phyloP scores from a whole-genome alignment of 192 early-diverging fungal genomes.

The Gryganskiella cystojenkinii region DNA sequence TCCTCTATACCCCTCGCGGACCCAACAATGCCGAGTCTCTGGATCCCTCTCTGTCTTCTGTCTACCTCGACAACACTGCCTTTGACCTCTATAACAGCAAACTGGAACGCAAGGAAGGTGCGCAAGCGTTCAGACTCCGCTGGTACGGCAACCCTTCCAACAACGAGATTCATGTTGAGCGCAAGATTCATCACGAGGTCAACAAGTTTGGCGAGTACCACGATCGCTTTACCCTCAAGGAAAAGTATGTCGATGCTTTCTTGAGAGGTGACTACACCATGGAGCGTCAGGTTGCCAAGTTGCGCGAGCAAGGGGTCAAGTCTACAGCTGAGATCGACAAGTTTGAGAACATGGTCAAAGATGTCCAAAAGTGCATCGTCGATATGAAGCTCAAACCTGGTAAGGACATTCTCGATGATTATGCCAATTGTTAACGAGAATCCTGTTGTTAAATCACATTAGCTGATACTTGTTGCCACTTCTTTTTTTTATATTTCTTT shows the following conservation, averaged over 20 bases:
- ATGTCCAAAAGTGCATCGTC: conserved; percentile 76
- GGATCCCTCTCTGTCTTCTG: conserved; percentile 91
- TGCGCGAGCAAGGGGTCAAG: conserved; percentile 77
- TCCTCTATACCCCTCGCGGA: conserved; percentile 86
- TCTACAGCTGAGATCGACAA: conserved; percentile 79
- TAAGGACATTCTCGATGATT: too few relatives aligned
- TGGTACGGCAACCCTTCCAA: conserved; percentile 91
- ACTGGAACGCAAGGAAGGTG: conserved; percentile 88
- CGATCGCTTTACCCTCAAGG: conserved; percentile 92
- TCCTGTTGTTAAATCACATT: background rate
- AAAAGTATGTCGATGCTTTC: conserved; percentile 91
- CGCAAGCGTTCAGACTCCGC: conserved; percentile 89
- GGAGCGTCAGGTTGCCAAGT: conserved; percentile 78
- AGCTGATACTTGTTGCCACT: background rate
- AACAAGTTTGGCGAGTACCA: conserved; percentile 93
- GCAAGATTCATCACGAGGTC: conserved; percentile 52
- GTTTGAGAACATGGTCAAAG: conserved; percentile 74
- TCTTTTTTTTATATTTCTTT: background rate
- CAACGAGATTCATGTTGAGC: conserved; percentile 86
- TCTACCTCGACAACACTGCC: conserved; percentile 92
- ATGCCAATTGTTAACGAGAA: too few relatives aligned
- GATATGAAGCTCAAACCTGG: conserved; percentile 74
- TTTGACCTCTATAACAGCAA: conserved; percentile 92
- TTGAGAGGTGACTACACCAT: conserved; percentile 81
- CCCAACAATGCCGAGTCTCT: conserved; percentile 63